Percentiles rank a stretch among this genome's conserved stretches.
Evolutionary conservation across 2,329 filamentous ascomycete species (phyloP).

Genomic region (Pyrenochaeta sp.): DNA sequence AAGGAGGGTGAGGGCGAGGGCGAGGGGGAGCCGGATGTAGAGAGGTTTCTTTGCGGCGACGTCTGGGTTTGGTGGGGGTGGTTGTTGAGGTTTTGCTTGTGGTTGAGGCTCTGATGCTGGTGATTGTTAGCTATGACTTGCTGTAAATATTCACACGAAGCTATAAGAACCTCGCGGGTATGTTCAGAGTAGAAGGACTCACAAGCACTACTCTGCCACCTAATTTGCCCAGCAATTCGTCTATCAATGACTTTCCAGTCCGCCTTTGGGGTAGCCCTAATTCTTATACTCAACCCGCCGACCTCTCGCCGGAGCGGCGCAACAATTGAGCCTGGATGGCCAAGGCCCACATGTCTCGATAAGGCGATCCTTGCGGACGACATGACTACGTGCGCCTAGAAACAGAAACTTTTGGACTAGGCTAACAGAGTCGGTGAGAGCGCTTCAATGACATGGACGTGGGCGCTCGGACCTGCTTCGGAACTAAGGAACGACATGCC

Average conservation of each 20-base stretch:
- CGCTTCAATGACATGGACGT: background rate
- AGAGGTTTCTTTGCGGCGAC: constrained; percentile 19
- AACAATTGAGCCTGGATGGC: constrained; percentile 7
- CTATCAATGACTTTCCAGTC: constrained; percentile 6
- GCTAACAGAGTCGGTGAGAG: constrained; percentile 22
- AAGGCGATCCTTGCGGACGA: constrained; percentile 35
- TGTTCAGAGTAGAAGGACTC: constrained; percentile 13
- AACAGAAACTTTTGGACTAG: constrained; percentile 1
- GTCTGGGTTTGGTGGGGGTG: constrained; percentile 14
- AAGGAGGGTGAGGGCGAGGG: constrained; percentile 58
- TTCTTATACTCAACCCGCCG: constrained; percentile 30
- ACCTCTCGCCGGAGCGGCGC: constrained; percentile 31
- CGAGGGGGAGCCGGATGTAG: constrained; percentile 52
- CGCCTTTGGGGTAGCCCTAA: background rate
- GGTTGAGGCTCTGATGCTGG: constrained; percentile 20
- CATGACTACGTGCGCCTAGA: constrained; percentile 26
- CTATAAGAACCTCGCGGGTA: background rate
- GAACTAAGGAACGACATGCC: constrained; percentile 13
- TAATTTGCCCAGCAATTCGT: constrained; percentile 11
- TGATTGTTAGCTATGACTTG: constrained; percentile 7
- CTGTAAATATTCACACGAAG: background rate
- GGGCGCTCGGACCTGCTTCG: constrained; percentile 18
- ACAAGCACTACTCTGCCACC: constrained; percentile 27
- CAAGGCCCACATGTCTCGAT: constrained; percentile 38
- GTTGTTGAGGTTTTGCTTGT: constrained; percentile 17